Evolutionary conservation across 2,329 filamentous ascomycete species (phyloP), one percentile per base, ranked within the genome.

Genomic region (Pyricularia pennisetigena): DNA sequence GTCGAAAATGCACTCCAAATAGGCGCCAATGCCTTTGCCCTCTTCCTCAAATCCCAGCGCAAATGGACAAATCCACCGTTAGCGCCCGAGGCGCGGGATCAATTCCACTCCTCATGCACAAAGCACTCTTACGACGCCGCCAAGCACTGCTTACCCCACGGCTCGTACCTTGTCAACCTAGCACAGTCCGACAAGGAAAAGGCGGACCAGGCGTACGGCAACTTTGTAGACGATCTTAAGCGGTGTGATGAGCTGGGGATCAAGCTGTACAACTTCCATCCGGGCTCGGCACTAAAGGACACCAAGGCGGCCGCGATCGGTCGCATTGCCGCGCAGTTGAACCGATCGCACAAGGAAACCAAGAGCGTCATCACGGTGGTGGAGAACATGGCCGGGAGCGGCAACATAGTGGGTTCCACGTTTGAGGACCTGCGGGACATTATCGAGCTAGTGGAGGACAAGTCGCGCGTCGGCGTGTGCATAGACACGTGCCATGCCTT

Each of bases 221-320:
- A 88, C 69, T 99, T 99, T 77, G 75, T 97, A 20, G 94, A 99
- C 73, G 95, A 99, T 76, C 83, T 99, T 1, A 81, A 86, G 66
- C 88, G 95, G 10, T 98, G 95, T 77, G 91, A 97, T 75, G 83
- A 85, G 64, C 86, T 99, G 0, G 93, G 93, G 1, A 97, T 99
- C 74, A 84, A 81, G 70, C 84, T 97, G n/a, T 99, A 98, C 82
- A 99, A 99, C 79, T 98, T 99, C 80, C 95, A 99, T 76, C 95
- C 95, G 0, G 95, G 95, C 24, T 94, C 90, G 69, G 90, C 90
- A 1, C 90, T 90, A 68, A 88, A 89, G 64, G 85, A 85, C 41
- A 82, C 85, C 3, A 86, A 90, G 49, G 81, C 83, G 0, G 88
- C 87, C 24, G 94, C 94, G 3, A 89, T 97, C 69, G 82, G 79